A percentile compares a stretch with the other conserved stretches of the same genome.
These are phyloP conservation scores for Globomyces sp. DNA, from an alignment of 371 early-diverging fungal genomes.

Conservation along the genomic window DNA sequence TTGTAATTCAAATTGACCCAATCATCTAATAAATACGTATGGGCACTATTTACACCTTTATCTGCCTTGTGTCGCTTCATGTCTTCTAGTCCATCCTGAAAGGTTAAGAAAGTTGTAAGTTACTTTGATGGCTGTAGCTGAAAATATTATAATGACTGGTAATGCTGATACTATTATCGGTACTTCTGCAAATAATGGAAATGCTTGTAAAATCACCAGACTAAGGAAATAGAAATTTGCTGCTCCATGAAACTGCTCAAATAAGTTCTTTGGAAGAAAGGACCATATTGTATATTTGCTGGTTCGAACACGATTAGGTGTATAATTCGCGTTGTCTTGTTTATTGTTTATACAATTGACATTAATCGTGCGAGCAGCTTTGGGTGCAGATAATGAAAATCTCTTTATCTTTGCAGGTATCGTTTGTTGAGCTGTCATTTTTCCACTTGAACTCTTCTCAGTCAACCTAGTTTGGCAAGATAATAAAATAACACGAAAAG, in stretches of 20 bases:
- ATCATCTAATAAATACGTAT: constrained; percentile 42
- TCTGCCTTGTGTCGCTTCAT: constrained; percentile 90
- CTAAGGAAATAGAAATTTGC: constrained; percentile 97
- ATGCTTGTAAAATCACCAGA: constrained; percentile 86
- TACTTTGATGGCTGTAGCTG: constrained; percentile 84
- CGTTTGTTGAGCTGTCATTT: no score
- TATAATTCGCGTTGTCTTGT: no score
- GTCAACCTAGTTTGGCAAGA: no score
- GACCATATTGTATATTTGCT: constrained; percentile 89
- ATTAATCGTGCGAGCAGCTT: no score
- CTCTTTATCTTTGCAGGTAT: no score
- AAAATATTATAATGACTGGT: constrained; percentile 86
- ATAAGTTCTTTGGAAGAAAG: constrained; percentile 95
- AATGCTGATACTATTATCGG: constrained; percentile 74
- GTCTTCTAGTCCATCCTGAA: constrained; percentile 91
- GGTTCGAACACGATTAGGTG: constrained; percentile 56
- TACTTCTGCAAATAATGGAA: constrained; percentile 76
- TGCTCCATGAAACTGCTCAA: constrained; percentile 90
- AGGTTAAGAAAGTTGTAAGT: neutral
- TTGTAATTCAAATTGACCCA: constrained; percentile 1
- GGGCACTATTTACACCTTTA: constrained; percentile 76
- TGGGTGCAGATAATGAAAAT: no score
- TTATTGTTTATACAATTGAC: no score
- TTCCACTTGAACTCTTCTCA: no score
- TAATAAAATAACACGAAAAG: no score